Evolutionary conservation across 1,284 basidiomycete species (phyloP).

Genomic region (Moniliella sp.): DNA sequence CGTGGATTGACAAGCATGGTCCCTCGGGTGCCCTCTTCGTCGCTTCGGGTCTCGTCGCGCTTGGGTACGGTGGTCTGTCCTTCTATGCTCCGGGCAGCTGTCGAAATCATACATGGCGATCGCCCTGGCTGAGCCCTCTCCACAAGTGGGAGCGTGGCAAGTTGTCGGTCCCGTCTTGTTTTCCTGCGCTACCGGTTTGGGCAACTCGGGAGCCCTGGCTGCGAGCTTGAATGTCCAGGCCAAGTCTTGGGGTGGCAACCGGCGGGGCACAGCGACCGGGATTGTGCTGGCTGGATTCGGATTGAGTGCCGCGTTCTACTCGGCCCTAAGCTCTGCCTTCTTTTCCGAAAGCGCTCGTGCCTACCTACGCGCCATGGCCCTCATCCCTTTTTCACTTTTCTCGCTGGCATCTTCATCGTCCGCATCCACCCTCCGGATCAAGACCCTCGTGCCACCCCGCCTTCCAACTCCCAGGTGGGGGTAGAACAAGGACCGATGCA

Average conservation of each 20-base stretch:
- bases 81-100: no score
- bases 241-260: slow-evolving; percentile 14
- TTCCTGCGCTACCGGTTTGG: slow-evolving; percentile 15
- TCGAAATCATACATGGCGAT: slow-evolving; percentile 9
- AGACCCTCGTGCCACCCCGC: no score
- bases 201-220: slow-evolving; percentile 24
- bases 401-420: slow-evolving; percentile 47
- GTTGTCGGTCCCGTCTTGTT: no score
- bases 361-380: slow-evolving; percentile 46
- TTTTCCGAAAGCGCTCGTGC: slow-evolving; percentile 51
- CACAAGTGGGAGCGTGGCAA: no score
- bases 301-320: slow-evolving; percentile 58
- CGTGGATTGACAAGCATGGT: slow-evolving; percentile 19
- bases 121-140: neutral
- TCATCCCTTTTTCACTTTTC: slow-evolving; percentile 49
- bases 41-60: slow-evolving; percentile 10
- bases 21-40: slow-evolving; percentile 15
- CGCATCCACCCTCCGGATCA: slow-evolving; percentile 42
- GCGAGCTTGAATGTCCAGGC: slow-evolving; percentile 29
- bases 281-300: slow-evolving; percentile 59
- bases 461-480: no score
- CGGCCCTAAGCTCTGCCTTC: slow-evolving; percentile 44
- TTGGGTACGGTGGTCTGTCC: no score
- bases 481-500: no score
- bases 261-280: slow-evolving; percentile 48